Evolutionary conservation across 139 green algal species (phyloP), one percentile per base, ranked within the genome.

Genomic region (Closterium sp.): DNA sequence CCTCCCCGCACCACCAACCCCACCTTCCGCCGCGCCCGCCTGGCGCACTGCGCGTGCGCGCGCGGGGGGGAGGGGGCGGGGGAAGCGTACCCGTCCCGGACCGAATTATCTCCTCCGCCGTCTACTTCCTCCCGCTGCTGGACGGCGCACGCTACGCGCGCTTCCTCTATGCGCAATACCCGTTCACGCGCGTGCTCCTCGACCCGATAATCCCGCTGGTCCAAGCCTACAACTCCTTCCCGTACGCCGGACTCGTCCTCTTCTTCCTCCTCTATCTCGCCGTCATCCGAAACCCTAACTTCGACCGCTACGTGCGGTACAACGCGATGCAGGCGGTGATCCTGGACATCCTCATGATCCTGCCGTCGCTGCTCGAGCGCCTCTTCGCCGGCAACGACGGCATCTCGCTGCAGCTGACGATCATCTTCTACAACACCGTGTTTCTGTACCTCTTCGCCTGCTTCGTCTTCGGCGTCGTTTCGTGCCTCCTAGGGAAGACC

Each of bases 291-390:
- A 95, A 95, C 92, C 84, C n/a, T 16, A 89, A 84, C 36, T 86
- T 94, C 86, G 85, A 12, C 32, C 93, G 94, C 34, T 95, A 94
- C 33, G 89, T 95, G 34, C 86, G 94, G 0, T 95, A 95, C 93
- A 95, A 95, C 92, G 66, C 66, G 28, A 95, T 95, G 93, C 94
- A 95, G 89, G 94, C 94, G 33, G 84, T 95, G 19, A 85, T 95
- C 28, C 89, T 95, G 5, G 94, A 95, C 81, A 95, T 95, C 76
- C 76, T 95, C 21, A 87, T 95, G 32, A 95, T 95, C 33, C 55
- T 94, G 19, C 91, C 91, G 31, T n/a, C 43, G 4, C 89, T 94
- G 2, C 21, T 93, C n/a, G 91, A 94, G 55, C 89, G 89, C 34
- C 34, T 94, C 0, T 90, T 87, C n/a, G 84, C 34, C 0, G 38